phyloP scores from a whole-genome alignment of 2,329 filamentous ascomycete species.

The Achaetomium macrosporum region DNA sequence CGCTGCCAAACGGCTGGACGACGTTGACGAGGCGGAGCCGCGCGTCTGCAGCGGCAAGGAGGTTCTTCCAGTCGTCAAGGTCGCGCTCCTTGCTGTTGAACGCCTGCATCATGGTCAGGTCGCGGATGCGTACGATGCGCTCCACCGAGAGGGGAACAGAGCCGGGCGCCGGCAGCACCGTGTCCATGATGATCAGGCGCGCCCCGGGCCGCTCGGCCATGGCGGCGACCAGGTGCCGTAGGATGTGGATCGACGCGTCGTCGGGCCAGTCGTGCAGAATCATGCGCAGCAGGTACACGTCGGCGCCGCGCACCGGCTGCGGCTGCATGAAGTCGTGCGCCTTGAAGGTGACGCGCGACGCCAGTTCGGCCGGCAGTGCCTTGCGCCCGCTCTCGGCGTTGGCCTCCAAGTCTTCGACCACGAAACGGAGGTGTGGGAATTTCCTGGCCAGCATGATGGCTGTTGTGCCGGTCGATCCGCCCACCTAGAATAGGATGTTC shows the following conservation, averaged over 20 bases:
- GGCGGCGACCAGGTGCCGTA: background rate
- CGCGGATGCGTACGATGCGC: background rate
- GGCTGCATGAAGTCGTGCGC: background rate
- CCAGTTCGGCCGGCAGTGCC: too few relatives aligned
- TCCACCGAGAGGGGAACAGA: background rate
- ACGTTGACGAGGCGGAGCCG: too few relatives aligned
- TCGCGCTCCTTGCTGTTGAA: background rate
- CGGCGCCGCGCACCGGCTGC: background rate
- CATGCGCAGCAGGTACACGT: background rate
- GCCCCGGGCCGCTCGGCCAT: background rate
- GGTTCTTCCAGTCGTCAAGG: too few relatives aligned
- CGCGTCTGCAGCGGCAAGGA: too few relatives aligned
- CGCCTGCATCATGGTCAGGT: background rate
- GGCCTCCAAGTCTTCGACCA: too few relatives aligned
- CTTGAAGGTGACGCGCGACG: background rate
- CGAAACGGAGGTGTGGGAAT: too few relatives aligned
- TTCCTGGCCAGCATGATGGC: too few relatives aligned
- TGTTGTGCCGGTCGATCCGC: too few relatives aligned
- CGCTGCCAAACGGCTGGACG: too few relatives aligned
- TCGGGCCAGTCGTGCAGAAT: background rate
- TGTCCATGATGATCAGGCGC: background rate
- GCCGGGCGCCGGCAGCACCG: background rate
- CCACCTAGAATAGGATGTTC: too few relatives aligned
- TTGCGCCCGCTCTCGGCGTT: too few relatives aligned
- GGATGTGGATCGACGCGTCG: background rate